phyloP scores from a whole-genome alignment of 23 red algal genomes.

The Pyropia yezoensis region DNA sequence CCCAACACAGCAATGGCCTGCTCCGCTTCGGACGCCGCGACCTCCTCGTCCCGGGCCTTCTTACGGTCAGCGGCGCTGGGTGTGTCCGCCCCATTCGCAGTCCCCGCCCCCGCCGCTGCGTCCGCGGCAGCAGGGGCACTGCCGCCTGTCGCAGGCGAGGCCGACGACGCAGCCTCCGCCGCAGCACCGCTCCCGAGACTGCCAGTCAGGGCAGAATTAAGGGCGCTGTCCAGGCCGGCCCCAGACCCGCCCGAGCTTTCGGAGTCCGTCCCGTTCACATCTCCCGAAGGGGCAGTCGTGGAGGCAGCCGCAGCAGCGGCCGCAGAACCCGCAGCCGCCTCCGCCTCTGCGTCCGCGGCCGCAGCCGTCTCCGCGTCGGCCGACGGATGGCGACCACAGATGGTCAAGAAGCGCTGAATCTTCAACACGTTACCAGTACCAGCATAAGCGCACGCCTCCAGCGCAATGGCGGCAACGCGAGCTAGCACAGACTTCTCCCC shows the following conservation, averaged over 20 bases:
- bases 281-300: neutral
- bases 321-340: constrained; percentile 7
- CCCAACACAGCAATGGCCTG: constrained; percentile 71
- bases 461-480: constrained; percentile 36
- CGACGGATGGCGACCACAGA: constrained; percentile 64
- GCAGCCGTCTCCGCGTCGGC: constrained; percentile 8
- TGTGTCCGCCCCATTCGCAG: neutral
- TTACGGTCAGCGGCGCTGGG: neutral
- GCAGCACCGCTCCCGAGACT: neutral
- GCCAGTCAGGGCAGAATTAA: no score
- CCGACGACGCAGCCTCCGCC: neutral
- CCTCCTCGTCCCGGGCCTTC: constrained; percentile 27
- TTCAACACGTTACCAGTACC: constrained; percentile 74
- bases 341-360: constrained; percentile 13
- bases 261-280: neutral
- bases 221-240: no score
- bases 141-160: neutral
- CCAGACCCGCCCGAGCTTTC: no score
- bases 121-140: constrained; percentile 4
- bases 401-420: constrained; percentile 69
- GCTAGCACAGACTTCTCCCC: constrained; percentile 22
- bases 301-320: constrained; percentile 1
- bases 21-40: constrained; percentile 27
- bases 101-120: neutral
- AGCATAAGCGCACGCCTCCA: constrained; percentile 62